phyloP scores from a whole-genome alignment of 768 basidiomycete species.

The Infundibulicybe gibba region DNA sequence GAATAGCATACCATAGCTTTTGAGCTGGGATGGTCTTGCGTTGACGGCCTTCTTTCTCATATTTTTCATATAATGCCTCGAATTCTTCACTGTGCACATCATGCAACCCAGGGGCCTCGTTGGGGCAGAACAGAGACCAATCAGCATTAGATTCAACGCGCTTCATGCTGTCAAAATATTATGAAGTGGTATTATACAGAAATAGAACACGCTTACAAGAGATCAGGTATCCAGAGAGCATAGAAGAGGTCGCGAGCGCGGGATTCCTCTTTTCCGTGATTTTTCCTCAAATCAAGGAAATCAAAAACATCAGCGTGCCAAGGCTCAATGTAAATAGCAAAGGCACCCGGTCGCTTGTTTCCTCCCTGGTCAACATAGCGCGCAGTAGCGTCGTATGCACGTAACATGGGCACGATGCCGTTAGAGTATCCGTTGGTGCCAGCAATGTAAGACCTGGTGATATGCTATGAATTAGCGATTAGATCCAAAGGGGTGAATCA shows the following conservation, averaged over 20 bases:
- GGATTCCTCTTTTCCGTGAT: constrained; percentile 97
- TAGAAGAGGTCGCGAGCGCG: constrained; percentile 97
- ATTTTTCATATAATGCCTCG: constrained; percentile 78
- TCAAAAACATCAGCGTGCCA: constrained; percentile 99
- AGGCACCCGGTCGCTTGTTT: constrained; percentile 98
- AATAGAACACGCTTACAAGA: constrained; percentile 61
- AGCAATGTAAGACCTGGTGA: constrained; percentile 87
- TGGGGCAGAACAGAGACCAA: constrained; percentile 98
- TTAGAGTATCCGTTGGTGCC: constrained; percentile 99
- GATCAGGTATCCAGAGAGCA: constrained; percentile 95
- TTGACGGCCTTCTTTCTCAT: constrained; percentile 87
- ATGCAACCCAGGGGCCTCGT: constrained; percentile 86
- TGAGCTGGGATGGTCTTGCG: constrained; percentile 87
- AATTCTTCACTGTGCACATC: constrained; percentile 92
- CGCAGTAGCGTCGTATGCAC: constrained; percentile 95
- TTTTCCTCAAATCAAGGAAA: constrained; percentile 96
- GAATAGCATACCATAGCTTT: constrained; percentile 96
- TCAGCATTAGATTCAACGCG: constrained; percentile 86
- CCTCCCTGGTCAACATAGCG: constrained; percentile 99
- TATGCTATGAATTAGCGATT: neutral
- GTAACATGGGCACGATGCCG: constrained; percentile 98
- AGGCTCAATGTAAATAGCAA: constrained; percentile 97
- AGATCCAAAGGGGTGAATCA: neutral
- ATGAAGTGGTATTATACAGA: constrained; percentile 1
- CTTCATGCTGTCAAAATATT: constrained; percentile 69